Evolutionary conservation across 352 stramenopile genomes (phyloP).

Genomic region (Phytophthora pistaciae): DNA sequence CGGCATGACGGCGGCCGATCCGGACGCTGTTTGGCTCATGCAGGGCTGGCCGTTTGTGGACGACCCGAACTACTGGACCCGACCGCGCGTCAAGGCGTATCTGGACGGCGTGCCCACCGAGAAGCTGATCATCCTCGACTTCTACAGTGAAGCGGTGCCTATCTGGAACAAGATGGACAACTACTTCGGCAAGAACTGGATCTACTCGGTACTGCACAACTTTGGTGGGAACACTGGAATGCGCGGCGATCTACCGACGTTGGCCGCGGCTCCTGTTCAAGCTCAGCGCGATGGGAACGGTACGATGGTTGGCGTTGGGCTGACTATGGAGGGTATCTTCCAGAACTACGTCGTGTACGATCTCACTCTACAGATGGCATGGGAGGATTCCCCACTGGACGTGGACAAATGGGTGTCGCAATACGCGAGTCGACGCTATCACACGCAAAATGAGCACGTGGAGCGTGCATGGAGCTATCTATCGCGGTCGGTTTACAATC

Average conservation of each 20-base stretch:
- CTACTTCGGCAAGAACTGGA: constrained; percentile 86
- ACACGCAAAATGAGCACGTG: constrained; percentile 51
- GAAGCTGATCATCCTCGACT: constrained; percentile 79
- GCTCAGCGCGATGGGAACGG: constrained; percentile 52
- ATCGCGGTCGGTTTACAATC: constrained; percentile 74
- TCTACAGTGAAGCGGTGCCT: constrained; percentile 78
- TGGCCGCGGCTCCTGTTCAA: constrained; percentile 56
- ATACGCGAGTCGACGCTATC: constrained; percentile 67
- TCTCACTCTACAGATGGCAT: constrained; percentile 78
- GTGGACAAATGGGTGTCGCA: constrained; percentile 50
- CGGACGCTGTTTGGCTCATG: constrained; percentile 85
- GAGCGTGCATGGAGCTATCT: constrained; percentile 64
- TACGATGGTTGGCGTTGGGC: constrained; percentile 77
- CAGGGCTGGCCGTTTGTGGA: constrained; percentile 84
- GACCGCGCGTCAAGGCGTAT: constrained; percentile 62
- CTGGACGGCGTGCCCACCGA: constrained; percentile 61
- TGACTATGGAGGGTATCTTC: constrained; percentile 89
- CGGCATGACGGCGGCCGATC: constrained; percentile 74
- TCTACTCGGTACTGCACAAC: constrained; percentile 88
- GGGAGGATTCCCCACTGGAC: constrained; percentile 53
- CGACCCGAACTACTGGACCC: constrained; percentile 64
- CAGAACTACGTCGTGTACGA: constrained; percentile 91
- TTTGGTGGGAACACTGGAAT: constrained; percentile 82
- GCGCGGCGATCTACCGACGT: constrained; percentile 73
- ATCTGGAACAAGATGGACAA: constrained; percentile 83